Evolutionary conservation across 192 early-diverging fungal species (phyloP).

Genomic region (Cetraspora pellucida): DNA sequence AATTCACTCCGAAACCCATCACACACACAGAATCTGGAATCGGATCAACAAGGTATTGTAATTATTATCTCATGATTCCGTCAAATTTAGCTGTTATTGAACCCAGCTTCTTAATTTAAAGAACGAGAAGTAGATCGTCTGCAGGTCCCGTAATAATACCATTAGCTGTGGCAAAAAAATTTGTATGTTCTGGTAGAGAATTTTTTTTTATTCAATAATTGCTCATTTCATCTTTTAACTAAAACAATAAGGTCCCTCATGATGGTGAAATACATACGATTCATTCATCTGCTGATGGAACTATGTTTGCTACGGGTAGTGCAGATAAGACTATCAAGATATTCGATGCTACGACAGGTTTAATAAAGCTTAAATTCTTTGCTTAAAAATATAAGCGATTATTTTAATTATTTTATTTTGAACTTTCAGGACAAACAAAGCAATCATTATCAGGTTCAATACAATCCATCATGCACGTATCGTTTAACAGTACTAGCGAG

Average conservation of each 20-base stretch:
- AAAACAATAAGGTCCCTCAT: constrained; percentile 55
- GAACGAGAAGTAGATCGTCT: background rate
- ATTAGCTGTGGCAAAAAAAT: constrained; percentile 42
- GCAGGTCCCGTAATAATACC: constrained; percentile 45
- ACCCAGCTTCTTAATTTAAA: background rate
- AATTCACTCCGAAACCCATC: background rate
- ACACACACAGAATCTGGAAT: background rate
- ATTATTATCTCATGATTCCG: too few relatives aligned
- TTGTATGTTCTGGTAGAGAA: constrained; percentile 19
- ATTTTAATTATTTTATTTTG: background rate
- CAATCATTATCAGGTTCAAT: constrained; percentile 76
- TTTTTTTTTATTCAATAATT: background rate
- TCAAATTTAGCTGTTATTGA: background rate
- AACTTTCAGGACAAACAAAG: constrained; percentile 5
- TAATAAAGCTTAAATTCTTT: too few relatives aligned
- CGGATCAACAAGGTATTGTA: background rate
- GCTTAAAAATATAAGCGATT: background rate
- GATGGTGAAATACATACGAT: constrained; percentile 86
- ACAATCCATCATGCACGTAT: constrained; percentile 82
- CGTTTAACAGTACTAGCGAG: constrained; percentile 72
- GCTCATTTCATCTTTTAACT: background rate
- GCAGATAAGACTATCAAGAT: constrained; percentile 81
- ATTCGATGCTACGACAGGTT: constrained; percentile 76
- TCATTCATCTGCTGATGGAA: constrained; percentile 66
- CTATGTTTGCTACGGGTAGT: constrained; percentile 76